A percentile compares a stretch with the other conserved stretches of the same genome.
Conservation (phyloP, 2,329 filamentous ascomycete genomes). For the Passalora sequoiae region DNA sequence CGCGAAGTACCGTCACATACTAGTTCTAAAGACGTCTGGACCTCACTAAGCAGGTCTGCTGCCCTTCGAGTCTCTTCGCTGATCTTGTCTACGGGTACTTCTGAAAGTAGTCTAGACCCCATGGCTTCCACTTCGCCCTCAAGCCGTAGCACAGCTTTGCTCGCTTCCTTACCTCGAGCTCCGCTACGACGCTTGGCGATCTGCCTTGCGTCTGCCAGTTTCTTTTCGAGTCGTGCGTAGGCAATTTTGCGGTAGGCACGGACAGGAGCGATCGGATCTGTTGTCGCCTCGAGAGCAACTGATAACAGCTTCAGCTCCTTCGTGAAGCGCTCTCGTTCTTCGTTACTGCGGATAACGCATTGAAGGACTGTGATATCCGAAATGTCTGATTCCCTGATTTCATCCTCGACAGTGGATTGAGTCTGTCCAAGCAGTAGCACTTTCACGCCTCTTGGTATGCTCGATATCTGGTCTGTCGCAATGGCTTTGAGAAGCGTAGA, state of each 20-base stretch:
- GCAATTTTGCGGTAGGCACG: conserved; percentile 16
- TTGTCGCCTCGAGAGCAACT: conserved; percentile 11
- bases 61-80: conserved; percentile 65
- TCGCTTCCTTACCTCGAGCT: conserved; percentile 65
- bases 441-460: conserved; percentile 61
- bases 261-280: conserved; percentile 13
- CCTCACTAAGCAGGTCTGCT: conserved; percentile 61
- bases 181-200: conserved; percentile 70
- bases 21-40: conserved; percentile 64
- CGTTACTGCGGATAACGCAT: conserved; percentile 23
- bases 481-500: conserved; percentile 73
- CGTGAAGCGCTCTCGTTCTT: conserved; percentile 17
- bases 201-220: conserved; percentile 34
- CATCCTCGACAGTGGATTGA: conserved; percentile 25
- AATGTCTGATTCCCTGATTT: background rate
- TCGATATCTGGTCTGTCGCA: conserved; percentile 71
- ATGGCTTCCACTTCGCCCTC: conserved; percentile 59
- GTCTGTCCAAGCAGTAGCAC: conserved; percentile 68
- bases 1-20: conserved; percentile 31
- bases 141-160: conserved; percentile 66
- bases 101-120: conserved; percentile 36
- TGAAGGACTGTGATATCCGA: conserved; percentile 22
- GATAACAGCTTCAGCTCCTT: conserved; percentile 17
- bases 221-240: conserved; percentile 17
- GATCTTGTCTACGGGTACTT: conserved; percentile 50